These are phyloP conservation scores for Didymella pomorum DNA, from an alignment of 2,329 filamentous ascomycete genomes.

Conservation along the genomic window DNA sequence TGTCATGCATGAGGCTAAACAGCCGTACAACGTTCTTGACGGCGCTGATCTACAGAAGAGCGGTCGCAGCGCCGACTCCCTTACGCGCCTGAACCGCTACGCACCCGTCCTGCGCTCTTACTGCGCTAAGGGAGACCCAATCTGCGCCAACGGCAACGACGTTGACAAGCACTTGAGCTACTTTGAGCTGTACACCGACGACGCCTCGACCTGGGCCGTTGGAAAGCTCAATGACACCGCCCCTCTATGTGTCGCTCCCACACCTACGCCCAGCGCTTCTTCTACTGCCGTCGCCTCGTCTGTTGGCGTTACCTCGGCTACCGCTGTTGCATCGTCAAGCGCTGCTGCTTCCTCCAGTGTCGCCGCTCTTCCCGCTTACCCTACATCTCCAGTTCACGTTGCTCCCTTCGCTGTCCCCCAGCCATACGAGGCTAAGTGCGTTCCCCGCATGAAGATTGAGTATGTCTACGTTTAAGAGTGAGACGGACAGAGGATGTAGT, in stretches of 20 bases:
- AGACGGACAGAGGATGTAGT: conserved; percentile 29
- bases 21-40: conserved; percentile 35
- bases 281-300: too few relatives aligned
- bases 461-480: conserved; percentile 32
- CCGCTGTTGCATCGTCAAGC: conserved; percentile 14
- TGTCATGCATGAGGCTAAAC: conserved; percentile 31
- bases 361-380: conserved; percentile 28
- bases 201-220: conserved; percentile 35
- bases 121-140: conserved; percentile 68
- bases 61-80: conserved; percentile 25
- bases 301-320: too few relatives aligned
- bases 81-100: conserved; percentile 33
- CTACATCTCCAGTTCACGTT: conserved; percentile 33
- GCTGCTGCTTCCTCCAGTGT: conserved; percentile 14
- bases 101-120: conserved; percentile 66
- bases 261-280: conserved; percentile 31
- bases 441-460: conserved; percentile 28
- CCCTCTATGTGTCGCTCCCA: conserved; percentile 32
- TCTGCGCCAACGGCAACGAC: conserved; percentile 69
- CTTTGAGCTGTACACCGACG: conserved; percentile 46
- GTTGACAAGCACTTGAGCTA: conserved; percentile 66
- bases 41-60: conserved; percentile 27
- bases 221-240: conserved; percentile 32
- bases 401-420: conserved; percentile 30
- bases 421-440: conserved; percentile 27